These are phyloP conservation scores for Francoa sonchifolia DNA, from an alignment of 441 rosid species.

Conservation along the genomic window DNA sequence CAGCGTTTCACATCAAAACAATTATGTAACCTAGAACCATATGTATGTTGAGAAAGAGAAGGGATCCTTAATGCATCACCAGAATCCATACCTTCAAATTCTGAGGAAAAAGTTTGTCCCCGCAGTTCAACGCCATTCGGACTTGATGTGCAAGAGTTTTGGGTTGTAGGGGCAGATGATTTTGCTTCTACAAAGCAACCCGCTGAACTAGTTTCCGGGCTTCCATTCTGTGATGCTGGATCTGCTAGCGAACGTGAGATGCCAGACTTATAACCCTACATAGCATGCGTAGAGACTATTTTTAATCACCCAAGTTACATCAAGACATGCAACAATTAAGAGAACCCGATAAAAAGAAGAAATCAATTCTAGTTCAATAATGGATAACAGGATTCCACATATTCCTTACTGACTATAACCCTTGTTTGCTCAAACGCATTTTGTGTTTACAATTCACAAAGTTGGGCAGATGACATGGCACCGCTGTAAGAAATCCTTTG, in stretches of 20 bases:
- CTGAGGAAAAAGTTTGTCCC: slow-evolving; percentile 28
- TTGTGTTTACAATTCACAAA: no score
- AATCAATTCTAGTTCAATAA: neutral
- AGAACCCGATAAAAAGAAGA: neutral
- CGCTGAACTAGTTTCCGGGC: slow-evolving; percentile 23
- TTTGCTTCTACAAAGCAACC: slow-evolving; percentile 19
- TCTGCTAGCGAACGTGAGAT: slow-evolving; percentile 21
- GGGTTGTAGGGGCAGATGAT: slow-evolving; percentile 22
- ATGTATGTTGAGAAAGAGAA: slow-evolving; percentile 15
- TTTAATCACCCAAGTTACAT: neutral
- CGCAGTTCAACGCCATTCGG: slow-evolving; percentile 23
- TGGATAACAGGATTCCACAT: neutral
- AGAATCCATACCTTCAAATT: slow-evolving; percentile 29
- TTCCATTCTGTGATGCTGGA: slow-evolving; percentile 22
- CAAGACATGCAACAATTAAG: neutral
- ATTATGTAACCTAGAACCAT: slow-evolving; percentile 12
- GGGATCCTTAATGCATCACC: slow-evolving; percentile 12
- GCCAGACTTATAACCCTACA: slow-evolving; percentile 41
- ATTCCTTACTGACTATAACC: no score
- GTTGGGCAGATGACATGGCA: no score
- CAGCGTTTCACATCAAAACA: no score
- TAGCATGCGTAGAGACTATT: slow-evolving; percentile 4
- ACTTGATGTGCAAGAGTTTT: slow-evolving; percentile 20
- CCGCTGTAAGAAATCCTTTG: neutral
- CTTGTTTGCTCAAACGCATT: neutral